Conservation (phyloP, 257 asterid species). For the Plantago major region DNA sequence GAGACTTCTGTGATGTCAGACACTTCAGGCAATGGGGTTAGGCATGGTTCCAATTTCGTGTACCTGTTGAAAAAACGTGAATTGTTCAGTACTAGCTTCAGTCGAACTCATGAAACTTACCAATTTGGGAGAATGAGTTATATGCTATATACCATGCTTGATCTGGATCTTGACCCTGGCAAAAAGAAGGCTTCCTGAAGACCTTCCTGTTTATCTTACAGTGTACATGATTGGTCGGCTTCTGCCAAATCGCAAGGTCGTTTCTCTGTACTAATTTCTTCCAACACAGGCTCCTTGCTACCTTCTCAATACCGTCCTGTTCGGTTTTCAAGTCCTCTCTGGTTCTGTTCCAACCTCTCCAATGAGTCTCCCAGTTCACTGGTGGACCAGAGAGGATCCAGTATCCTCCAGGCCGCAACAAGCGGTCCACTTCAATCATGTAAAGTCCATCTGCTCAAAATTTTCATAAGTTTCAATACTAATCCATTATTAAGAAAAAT, state of each 20-base stretch:
- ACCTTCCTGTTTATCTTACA: conserved; percentile 59
- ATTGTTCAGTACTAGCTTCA: not conserved
- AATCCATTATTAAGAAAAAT: not conserved
- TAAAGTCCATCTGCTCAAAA: conserved; percentile 68
- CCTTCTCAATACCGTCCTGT: conserved; percentile 60
- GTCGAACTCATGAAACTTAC: too few species aligned
- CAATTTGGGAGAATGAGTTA: not conserved
- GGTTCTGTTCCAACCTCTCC: conserved; percentile 84
- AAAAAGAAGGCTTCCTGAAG: conserved; percentile 61
- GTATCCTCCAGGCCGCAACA: conserved; percentile 89
- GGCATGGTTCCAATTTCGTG: conserved; percentile 78
- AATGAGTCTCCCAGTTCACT: conserved; percentile 69
- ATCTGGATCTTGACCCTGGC: conserved; percentile 67
- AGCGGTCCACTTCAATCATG: conserved; percentile 80
- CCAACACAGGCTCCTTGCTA: conserved; percentile 87
- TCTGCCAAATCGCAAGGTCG: conserved; percentile 85
- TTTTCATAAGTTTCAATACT: not conserved
- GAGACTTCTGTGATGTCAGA: conserved; percentile 52
- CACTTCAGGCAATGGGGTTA: conserved; percentile 82
- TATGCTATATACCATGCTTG: conserved; percentile 55
- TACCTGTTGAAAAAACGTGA: conserved; percentile 36
- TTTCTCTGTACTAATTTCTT: conserved; percentile 62
- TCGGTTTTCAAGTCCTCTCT: conserved; percentile 50
- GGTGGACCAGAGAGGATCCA: conserved; percentile 99
- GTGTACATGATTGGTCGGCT: conserved; percentile 70